Evolutionary conservation across 495 filamentous ascomycete genomes (phyloP), one percentile per base, ranked within the genome.

Genomic region (Aspergillus diversus): DNA sequence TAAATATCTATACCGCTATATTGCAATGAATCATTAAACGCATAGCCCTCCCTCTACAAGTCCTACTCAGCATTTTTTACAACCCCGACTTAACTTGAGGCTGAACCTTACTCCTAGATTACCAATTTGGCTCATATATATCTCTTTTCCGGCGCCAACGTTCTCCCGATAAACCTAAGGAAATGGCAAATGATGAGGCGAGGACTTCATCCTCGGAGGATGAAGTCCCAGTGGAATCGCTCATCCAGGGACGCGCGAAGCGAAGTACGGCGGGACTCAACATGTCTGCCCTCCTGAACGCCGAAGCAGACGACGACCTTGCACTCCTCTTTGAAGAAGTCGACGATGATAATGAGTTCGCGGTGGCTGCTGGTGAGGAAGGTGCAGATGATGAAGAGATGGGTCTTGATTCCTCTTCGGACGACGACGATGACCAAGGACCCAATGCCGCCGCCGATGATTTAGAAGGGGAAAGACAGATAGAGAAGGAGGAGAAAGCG

Each of bases 221-320:
- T 27, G 77, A 75, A 43, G 63, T 67, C n/a, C 67, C 69, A 2
- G 78, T 92, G 55, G 90, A 96, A 75, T 89, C 90, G 70, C 83
- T 97, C 68, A 87, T 90, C 53, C 86, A 87, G 42, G 88, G 90
- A 50, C 88, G 94, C 66, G 84, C 84, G 58, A 91, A 89, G 73
- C 91, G 94, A 71, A 88, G 87, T 35, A 97, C 92, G 0, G 94
- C 94, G 17, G 94, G 94, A 52, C 92, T 89, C 63, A 86, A 92
- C 64, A 88, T 97, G 83, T 88, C 89, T 35, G 84, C 85, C 33
- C 87, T 97, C 64, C 79, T 97, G 50, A 88, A 89, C 27, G 89
- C 87, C 64, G 90, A 90, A 68, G 88, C 88, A 58, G 89, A 90
- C 55, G 88, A 92, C 51, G 90, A 92, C 55, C 83, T 92, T 35